Evolutionary conservation across 225 moss, liverwort and hornwort genomes (phyloP).

Genomic region (Takakia lepidozioides): DNA sequence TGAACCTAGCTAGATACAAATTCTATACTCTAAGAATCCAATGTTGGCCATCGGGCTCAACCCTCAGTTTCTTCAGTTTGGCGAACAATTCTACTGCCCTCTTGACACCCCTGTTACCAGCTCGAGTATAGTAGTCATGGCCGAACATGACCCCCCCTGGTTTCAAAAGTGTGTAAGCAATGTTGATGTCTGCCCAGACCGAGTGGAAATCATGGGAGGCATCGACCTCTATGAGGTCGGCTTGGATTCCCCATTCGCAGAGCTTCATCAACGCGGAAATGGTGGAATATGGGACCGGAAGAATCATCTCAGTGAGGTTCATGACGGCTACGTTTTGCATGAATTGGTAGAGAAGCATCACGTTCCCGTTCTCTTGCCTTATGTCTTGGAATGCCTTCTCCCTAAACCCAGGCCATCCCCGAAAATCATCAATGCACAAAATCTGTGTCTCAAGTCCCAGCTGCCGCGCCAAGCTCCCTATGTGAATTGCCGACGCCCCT

Average conservation of each 20-base stretch:
- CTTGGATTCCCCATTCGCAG: constrained; percentile 68
- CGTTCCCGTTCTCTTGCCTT: constrained; percentile 54
- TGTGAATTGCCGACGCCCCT: constrained; percentile 78
- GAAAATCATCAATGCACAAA: constrained; percentile 85
- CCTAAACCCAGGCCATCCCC: constrained; percentile 92
- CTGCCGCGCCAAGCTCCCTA: constrained; percentile 47
- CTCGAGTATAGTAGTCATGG: constrained; percentile 63
- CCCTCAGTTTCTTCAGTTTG: constrained; percentile 35
- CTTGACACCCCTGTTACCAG: constrained; percentile 49
- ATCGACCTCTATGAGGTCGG: constrained; percentile 92
- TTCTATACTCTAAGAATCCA: too few species aligned
- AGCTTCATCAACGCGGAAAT: constrained; percentile 37
- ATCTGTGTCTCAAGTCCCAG: constrained; percentile 44
- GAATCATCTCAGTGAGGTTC: constrained; percentile 43
- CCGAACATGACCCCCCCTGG: constrained; percentile 92
- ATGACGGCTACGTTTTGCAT: constrained; percentile 55
- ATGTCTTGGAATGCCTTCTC: constrained; percentile 34
- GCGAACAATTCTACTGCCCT: constrained; percentile 92
- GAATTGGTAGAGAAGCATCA: constrained; percentile 84
- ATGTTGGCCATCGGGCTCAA: constrained; percentile 90
- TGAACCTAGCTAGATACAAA: too few species aligned
- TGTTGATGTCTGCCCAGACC: constrained; percentile 79
- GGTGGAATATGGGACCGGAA: constrained; percentile 76
- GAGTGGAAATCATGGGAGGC: constrained; percentile 93
- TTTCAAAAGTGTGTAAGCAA: constrained; percentile 41